Percentiles rank a stretch among this genome's conserved stretches.
These are phyloP conservation scores for Cercospora sp. DNA, from an alignment of 2,329 filamentous ascomycete genomes.

Conservation along the genomic window DNA sequence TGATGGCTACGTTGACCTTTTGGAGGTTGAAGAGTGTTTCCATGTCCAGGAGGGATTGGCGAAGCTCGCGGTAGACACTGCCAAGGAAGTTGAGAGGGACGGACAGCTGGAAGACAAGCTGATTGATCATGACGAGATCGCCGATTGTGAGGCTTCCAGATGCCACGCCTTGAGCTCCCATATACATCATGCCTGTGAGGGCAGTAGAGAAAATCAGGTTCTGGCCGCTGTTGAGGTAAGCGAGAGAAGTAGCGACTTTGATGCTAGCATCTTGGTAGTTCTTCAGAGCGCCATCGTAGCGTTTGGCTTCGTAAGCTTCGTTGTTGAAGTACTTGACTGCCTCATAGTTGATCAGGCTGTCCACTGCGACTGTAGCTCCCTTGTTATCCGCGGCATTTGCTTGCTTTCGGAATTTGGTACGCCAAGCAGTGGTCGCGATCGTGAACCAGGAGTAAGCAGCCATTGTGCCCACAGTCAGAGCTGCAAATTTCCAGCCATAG, in stretches of 20 bases:
- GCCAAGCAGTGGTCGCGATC: slow-evolving; percentile 93
- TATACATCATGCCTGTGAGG: slow-evolving; percentile 96
- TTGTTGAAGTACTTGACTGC: slow-evolving; percentile 99
- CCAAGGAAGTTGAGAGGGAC: slow-evolving; percentile 96
- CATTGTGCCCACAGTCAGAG: slow-evolving; percentile 90
- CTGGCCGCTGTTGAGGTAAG: slow-evolving; percentile 90
- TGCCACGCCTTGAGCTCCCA: slow-evolving; percentile 87
- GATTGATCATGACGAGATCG: slow-evolving; percentile 97
- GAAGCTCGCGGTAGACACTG: slow-evolving; percentile 93
- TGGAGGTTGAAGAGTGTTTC: slow-evolving; percentile 97
- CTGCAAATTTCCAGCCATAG: slow-evolving; percentile 87
- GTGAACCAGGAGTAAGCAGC: slow-evolving; percentile 93
- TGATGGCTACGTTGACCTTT: slow-evolving; percentile 88
- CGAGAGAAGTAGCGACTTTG: slow-evolving; percentile 91
- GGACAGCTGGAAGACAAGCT: slow-evolving; percentile 95
- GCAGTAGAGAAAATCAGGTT: slow-evolving; percentile 96
- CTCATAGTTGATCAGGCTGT: slow-evolving; percentile 98
- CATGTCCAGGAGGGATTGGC: slow-evolving; percentile 96
- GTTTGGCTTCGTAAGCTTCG: slow-evolving; percentile 85
- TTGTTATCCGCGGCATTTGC: slow-evolving; percentile 96
- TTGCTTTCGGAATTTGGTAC: slow-evolving; percentile 92
- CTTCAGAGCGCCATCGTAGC: slow-evolving; percentile 84
- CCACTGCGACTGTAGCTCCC: slow-evolving; percentile 90
- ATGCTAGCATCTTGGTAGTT: slow-evolving; percentile 93
- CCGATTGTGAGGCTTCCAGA: slow-evolving; percentile 81